phyloP scores from a whole-genome alignment of 179 eudicot genomes.

The Nepenthes alata region DNA sequence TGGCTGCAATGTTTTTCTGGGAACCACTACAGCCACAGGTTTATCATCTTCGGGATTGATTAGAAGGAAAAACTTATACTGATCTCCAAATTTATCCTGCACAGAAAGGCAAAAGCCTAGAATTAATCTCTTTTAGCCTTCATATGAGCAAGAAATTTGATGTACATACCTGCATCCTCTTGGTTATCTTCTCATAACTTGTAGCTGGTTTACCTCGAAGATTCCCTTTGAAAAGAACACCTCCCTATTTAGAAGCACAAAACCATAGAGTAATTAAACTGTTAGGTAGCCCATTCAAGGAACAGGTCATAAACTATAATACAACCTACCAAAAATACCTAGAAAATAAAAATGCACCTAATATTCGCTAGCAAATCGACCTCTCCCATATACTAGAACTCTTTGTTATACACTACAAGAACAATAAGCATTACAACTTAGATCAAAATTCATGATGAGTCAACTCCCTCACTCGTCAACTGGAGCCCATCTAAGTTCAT shows the following conservation, averaged over 20 bases:
- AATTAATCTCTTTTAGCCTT: not conserved
- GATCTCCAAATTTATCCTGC: conserved; percentile 84
- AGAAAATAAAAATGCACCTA: no score
- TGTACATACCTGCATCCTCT: conserved; percentile 64
- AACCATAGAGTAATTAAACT: not conserved
- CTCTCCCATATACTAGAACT: no score
- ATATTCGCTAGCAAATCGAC: no score
- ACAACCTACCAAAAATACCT: no score
- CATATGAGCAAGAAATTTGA: conserved; percentile 1
- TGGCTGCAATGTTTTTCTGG: conserved; percentile 76
- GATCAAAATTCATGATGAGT: not conserved
- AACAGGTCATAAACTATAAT: not conserved
- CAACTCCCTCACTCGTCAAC: not conserved
- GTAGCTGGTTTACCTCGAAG: conserved; percentile 69
- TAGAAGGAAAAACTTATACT: conserved; percentile 72
- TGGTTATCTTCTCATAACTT: conserved; percentile 72
- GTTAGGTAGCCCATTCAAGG: not conserved
- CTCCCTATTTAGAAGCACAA: conserved; percentile 36
- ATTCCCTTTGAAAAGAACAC: conserved; percentile 87
- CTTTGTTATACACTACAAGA: no score
- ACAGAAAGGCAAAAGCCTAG: conserved; percentile 10
- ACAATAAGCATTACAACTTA: no score
- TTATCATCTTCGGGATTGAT: conserved; percentile 94
- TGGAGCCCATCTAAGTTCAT: no score
- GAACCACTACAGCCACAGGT: conserved; percentile 95